Percentiles rank a stretch among this genome's conserved stretches.
Evolutionary conservation across 2,329 filamentous ascomycete genomes (phyloP).

Genomic region (Kalaharituber pfeilii): DNA sequence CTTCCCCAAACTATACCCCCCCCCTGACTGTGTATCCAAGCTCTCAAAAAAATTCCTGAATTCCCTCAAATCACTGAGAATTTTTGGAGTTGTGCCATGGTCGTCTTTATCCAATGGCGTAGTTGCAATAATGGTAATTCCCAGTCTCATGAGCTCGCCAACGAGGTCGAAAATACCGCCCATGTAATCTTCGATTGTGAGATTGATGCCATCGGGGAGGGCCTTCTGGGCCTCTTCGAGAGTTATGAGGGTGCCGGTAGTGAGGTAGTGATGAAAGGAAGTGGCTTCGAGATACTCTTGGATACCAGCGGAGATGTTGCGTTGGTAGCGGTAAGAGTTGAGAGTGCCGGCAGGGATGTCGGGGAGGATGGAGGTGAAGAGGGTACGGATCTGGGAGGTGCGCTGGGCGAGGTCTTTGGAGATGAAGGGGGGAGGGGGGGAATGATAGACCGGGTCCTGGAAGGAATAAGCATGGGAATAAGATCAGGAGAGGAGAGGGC

Average conservation of each 20-base stretch:
- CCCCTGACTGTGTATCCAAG: slow-evolving; percentile 39
- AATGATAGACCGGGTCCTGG: slow-evolving; percentile 29
- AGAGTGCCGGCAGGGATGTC: slow-evolving; percentile 50
- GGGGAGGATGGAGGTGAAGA: slow-evolving; percentile 48
- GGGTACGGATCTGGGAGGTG: slow-evolving; percentile 50
- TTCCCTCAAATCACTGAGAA: slow-evolving; percentile 64
- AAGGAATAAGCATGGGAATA: too few relatives aligned
- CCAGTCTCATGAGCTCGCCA: slow-evolving; percentile 93
- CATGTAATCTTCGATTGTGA: slow-evolving; percentile 72
- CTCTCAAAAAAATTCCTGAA: slow-evolving; percentile 62
- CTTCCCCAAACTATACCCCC: slow-evolving; percentile 36
- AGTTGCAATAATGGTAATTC: slow-evolving; percentile 71
- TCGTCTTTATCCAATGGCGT: slow-evolving; percentile 13
- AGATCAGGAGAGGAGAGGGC: not conserved
- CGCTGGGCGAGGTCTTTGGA: slow-evolving; percentile 52
- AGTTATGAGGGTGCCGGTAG: slow-evolving; percentile 57
- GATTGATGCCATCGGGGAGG: slow-evolving; percentile 34
- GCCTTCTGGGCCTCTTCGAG: slow-evolving; percentile 40
- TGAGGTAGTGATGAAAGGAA: slow-evolving; percentile 75
- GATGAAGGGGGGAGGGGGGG: slow-evolving; percentile 47
- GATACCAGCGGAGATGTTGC: slow-evolving; percentile 58
- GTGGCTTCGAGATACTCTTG: slow-evolving; percentile 92
- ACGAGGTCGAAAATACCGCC: slow-evolving; percentile 86
- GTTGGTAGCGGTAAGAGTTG: slow-evolving; percentile 66
- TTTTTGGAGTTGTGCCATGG: slow-evolving; percentile 34